phyloP scores from a whole-genome alignment of 2,329 filamentous ascomycete species.

The Beauveria sp. region DNA sequence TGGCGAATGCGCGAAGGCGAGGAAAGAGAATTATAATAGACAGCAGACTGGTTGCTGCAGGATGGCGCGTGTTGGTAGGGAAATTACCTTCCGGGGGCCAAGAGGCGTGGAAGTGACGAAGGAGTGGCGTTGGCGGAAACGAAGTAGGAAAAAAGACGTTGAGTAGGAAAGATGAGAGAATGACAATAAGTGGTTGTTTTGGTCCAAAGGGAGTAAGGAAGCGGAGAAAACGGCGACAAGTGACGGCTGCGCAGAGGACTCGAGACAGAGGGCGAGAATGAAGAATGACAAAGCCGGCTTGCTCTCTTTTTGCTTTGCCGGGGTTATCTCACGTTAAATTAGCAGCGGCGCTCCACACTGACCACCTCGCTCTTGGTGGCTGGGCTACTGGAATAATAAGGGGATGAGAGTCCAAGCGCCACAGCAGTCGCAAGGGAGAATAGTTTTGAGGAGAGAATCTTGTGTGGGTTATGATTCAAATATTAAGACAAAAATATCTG shows the following conservation, averaged over 20 bases:
- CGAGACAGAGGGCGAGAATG: not conserved
- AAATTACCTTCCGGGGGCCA: not conserved
- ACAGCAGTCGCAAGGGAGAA: not conserved
- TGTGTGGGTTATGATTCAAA: not conserved
- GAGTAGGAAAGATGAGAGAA: not conserved
- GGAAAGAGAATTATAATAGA: not conserved
- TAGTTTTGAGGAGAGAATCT: not conserved
- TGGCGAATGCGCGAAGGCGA: not conserved
- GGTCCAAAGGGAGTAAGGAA: not conserved
- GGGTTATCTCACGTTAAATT: not conserved
- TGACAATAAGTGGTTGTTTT: not conserved
- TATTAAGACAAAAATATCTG: not conserved
- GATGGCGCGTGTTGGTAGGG: not conserved
- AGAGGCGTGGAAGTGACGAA: not conserved
- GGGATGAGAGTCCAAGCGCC: slow-evolving; percentile 9
- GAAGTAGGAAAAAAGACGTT: not conserved
- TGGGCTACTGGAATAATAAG: not conserved
- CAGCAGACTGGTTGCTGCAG: not conserved
- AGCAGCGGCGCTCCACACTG: slow-evolving; percentile 10
- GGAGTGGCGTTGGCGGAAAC: not conserved
- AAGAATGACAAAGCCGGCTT: not conserved
- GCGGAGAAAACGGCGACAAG: not conserved
- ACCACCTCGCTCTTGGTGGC: not conserved
- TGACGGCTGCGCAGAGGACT: not conserved
- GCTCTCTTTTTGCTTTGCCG: slow-evolving; percentile 1